Evolutionary conservation across 73 alveolate genomes (phyloP), one percentile per base, ranked within the genome.

Genomic region (Paramecium octaurelia): DNA sequence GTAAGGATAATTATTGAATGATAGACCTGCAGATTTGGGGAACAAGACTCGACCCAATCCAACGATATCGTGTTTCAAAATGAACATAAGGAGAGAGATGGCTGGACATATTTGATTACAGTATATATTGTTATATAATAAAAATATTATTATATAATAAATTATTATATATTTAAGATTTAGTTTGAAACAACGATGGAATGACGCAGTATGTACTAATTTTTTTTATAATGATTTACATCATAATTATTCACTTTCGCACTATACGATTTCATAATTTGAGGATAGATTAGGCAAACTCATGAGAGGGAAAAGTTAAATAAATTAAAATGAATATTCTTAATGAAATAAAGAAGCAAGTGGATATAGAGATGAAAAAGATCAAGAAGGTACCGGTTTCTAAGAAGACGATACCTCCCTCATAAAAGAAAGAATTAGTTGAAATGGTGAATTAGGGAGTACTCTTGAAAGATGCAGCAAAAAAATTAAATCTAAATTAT

Each of bases 61-160:
- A 75, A 75, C 88, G 10, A 75, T 75, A 12, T 35, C 64, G 10
- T 75, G 88, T 42, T 75, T 38, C 34, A 75, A 75, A 75, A 14
- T 10, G 88, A 75, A 75, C 40, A 75, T 75, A 16, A 75, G 69
- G 24, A 75, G 88, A 75, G 58, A 75, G 16, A 75, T 75, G 54
- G 69, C 34, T 18, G 31, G 29, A n/a, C 16, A 16, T 18, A 16
- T 16, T 18, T 54, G 69, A 54, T 54, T 54, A n/a, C 21, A 54
- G 69, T 54, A 54, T 54, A 18, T 54, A 20, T 20, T 54, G 6
- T 54, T 54, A 54, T 54, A 54, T 54, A n/a, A n/a, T 54, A 18
- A 7, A 54, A 54, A 54, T 54, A 54, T 54, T 54, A 54, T 54
- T 54, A 54, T 54, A 54, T 54, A 54, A 54, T 54, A 54, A 54